Evolutionary conservation across 495 filamentous ascomycete genomes (phyloP), one percentile per base, ranked within the genome.

Genomic region (Immersiella caudata): DNA sequence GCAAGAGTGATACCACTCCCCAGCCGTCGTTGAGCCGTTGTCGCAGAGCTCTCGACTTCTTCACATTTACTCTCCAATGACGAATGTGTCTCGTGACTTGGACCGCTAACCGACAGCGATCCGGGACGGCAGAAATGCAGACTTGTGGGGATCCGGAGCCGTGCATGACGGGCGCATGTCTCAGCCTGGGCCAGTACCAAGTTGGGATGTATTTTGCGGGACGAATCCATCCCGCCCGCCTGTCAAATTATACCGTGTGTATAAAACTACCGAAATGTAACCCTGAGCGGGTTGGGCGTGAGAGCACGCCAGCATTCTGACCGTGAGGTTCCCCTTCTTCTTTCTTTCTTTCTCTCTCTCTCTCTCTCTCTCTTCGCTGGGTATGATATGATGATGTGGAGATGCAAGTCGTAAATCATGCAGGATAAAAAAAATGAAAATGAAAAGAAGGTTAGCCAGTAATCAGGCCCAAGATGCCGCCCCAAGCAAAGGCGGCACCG

Each of bases 401-500:
- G 40, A 46, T 46, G 40, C 40, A 46, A 46, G 40, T 46, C 40
- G 16, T 46, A 18, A 46, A 46, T 46, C 40, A 46, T 46, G 40
- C 4, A 33, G 29, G 14, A 18, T 46, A 12, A 36, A 36, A 46
- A 18, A 6, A 46, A 46, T 46, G 14, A 2, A 46, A 18, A 46
- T 4, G 40, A 12, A 21, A 22, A 2, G 9, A 3, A 35, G n/a
- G 3, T 70, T 57, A 76, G 8, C 67, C 60, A 55, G 65, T 52
- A 55, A 72, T 20, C 29, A 73, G 16, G 11, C 74, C 75, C 20
- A 70, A 52, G 62, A 78, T 1, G 0, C 71, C 76, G 12, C 83
- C 86, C 3, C 76, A 80, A n/a, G 60, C 79, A 76, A 88, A 86
- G 66, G 82, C 81, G 0, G 79, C 66, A 6, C 71, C 82, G 6